These are phyloP conservation scores for Brassica hybrid DNA, from an alignment of 441 rosid species.

Conservation along the genomic window DNA sequence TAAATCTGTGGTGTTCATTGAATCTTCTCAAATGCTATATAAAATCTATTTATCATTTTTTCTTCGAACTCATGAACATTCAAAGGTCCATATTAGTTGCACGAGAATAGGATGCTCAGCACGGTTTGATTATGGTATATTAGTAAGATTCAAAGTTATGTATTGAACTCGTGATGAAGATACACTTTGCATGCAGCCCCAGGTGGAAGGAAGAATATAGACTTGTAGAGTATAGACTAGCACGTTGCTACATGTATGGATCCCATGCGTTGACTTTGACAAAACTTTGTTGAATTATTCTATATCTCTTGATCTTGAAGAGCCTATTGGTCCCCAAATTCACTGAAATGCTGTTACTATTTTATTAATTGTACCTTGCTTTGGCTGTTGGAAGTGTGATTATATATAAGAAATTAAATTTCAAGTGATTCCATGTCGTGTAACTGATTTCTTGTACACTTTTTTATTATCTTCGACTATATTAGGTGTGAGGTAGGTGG, in stretches of 20 bases:
- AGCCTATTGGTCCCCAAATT: conserved; percentile 20
- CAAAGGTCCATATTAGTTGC: conserved; percentile 14
- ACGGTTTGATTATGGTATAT: not conserved
- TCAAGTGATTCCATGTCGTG: conserved; percentile 4
- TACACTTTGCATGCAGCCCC: conserved; percentile 29
- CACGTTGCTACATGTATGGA: conserved; percentile 40
- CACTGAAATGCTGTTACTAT: conserved; percentile 9
- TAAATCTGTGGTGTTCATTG: conserved; percentile 30
- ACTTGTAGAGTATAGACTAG: conserved; percentile 15
- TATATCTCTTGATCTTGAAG: conserved; percentile 30
- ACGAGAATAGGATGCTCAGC: conserved; percentile 13
- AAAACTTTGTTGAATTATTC: conserved; percentile 19
- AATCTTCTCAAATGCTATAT: conserved; percentile 16
- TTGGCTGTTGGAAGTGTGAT: conserved; percentile 30
- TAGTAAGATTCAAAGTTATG: conserved; percentile 7
- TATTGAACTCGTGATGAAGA: conserved; percentile 25
- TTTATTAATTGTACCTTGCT: conserved; percentile 28
- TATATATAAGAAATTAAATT: not conserved
- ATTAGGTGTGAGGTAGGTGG: too few species aligned
- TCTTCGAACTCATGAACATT: conserved; percentile 9
- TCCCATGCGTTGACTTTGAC: conserved; percentile 36
- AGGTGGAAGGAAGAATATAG: conserved; percentile 15
- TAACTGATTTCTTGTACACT: too few species aligned
- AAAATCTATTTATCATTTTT: conserved; percentile 1
- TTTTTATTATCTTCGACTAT: too few species aligned